These are phyloP conservation scores for Schoenoplectus tabernaemontani DNA, from an alignment of 202 grass and related monocot genomes.

Conservation along the genomic window DNA sequence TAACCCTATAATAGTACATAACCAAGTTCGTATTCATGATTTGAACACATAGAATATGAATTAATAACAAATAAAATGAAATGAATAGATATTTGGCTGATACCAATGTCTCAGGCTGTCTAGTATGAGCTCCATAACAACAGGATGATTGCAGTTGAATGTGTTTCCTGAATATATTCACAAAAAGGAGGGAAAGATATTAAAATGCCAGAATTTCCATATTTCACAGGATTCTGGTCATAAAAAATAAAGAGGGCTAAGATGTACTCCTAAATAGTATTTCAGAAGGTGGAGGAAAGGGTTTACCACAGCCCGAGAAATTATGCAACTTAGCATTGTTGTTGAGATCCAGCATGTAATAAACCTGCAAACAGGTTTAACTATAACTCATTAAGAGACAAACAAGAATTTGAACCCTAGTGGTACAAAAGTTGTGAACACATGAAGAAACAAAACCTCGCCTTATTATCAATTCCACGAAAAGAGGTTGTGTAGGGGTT, in stretches of 20 bases:
- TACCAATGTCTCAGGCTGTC: constrained; percentile 99
- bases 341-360: constrained; percentile 87
- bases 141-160: constrained; percentile 92
- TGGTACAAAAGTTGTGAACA: neutral
- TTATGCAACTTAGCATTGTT: constrained; percentile 63
- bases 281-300: constrained; percentile 8
- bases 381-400: neutral
- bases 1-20: constrained; percentile 49
- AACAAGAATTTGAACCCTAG: neutral
- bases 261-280: constrained; percentile 16
- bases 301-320: constrained; percentile 95
- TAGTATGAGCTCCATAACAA: constrained; percentile 91
- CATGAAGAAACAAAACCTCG: neutral
- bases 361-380: constrained; percentile 57
- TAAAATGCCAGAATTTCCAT: neutral
- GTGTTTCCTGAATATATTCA: constrained; percentile 59
- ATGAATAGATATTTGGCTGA: constrained; percentile 10
- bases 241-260: neutral
- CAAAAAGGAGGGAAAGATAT: neutral
- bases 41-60: constrained; percentile 16
- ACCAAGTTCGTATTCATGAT: constrained; percentile 10
- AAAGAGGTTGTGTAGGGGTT: constrained; percentile 85
- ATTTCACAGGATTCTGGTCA: neutral
- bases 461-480: constrained; percentile 97
- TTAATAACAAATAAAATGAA: constrained; percentile 24